Conservation (phyloP, 371 early-diverging fungal genomes). For the Syncephalastrum monosporum region DNA sequence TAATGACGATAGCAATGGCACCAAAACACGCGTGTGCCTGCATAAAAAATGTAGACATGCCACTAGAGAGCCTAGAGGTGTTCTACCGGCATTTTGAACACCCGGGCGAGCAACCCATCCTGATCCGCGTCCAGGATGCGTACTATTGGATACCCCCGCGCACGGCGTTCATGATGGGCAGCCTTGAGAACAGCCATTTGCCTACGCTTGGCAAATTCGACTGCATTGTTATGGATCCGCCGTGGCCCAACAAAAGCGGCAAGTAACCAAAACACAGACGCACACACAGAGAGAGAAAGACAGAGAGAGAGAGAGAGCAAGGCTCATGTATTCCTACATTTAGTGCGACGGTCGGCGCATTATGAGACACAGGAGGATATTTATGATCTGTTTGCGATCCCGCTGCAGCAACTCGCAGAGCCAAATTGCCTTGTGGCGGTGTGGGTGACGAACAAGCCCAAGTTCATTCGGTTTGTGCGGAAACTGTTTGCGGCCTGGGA, state of each 20-base stretch:
- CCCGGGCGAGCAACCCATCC: constrained; percentile 4
- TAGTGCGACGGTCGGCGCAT: constrained; percentile 52
- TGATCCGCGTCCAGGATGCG: constrained; percentile 15
- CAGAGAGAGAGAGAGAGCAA: no score
- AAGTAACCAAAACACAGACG: constrained; percentile 2
- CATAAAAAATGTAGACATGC: constrained; percentile 4
- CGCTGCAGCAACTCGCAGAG: constrained; percentile 42
- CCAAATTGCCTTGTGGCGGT: constrained; percentile 53
- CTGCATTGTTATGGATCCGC: constrained; percentile 75
- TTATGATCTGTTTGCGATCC: constrained; percentile 67
- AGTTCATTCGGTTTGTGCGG: constrained; percentile 57
- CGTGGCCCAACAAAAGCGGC: constrained; percentile 74
- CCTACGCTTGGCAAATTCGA: constrained; percentile 41
- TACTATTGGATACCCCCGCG: constrained; percentile 41
- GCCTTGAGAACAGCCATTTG: constrained; percentile 23
- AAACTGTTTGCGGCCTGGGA: constrained; percentile 74
- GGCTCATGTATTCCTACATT: not conserved
- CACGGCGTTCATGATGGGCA: constrained; percentile 37
- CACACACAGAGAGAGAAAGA: no score
- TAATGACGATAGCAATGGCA: not conserved
- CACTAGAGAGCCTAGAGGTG: constrained; percentile 30
- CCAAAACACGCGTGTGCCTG: not conserved
- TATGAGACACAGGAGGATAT: constrained; percentile 60
- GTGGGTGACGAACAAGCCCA: constrained; percentile 79
- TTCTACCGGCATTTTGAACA: constrained; percentile 28